A percentile compares a stretch with the other conserved stretches of the same genome.
phyloP scores from a whole-genome alignment of 345 rosid genomes.

The Linum usitatissimum region DNA sequence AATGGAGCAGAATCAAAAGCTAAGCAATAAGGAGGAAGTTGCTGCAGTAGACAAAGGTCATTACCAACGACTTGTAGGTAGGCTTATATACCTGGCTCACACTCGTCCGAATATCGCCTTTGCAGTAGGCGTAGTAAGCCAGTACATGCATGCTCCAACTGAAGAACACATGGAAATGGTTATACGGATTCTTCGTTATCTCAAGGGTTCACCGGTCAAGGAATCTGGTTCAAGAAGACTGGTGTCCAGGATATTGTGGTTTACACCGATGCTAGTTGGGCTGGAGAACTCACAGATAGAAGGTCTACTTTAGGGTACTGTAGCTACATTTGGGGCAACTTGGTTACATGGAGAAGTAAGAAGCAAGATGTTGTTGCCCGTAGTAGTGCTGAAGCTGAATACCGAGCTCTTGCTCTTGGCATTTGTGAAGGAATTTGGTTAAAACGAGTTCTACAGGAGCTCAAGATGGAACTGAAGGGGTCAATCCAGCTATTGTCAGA shows the following conservation, averaged over 20 bases:
- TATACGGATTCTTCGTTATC: too few species aligned
- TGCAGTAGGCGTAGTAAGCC: too few species aligned
- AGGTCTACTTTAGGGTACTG: not conserved
- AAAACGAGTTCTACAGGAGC: not conserved
- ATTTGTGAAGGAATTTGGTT: not conserved
- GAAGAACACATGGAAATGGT: too few species aligned
- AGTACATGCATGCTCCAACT: too few species aligned
- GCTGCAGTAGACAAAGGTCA: too few species aligned
- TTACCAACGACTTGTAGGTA: too few species aligned
- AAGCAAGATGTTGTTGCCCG: not conserved
- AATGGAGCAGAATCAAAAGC: too few species aligned
- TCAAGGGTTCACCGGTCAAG: not conserved
- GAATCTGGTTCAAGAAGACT: not conserved
- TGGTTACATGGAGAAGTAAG: not conserved
- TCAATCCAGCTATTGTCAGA: not conserved
- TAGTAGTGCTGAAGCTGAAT: not conserved
- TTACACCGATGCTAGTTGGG: not conserved
- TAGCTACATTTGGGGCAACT: not conserved
- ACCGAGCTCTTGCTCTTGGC: not conserved
- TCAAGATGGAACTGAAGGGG: not conserved
- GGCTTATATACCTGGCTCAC: too few species aligned
- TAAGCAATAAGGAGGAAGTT: too few species aligned
- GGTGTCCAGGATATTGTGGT: too few species aligned
- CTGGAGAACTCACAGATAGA: not conserved
- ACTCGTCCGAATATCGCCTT: too few species aligned